These are phyloP conservation scores for Porcisia hertigi DNA, from an alignment of 208 protist species.

Conservation along the genomic window DNA sequence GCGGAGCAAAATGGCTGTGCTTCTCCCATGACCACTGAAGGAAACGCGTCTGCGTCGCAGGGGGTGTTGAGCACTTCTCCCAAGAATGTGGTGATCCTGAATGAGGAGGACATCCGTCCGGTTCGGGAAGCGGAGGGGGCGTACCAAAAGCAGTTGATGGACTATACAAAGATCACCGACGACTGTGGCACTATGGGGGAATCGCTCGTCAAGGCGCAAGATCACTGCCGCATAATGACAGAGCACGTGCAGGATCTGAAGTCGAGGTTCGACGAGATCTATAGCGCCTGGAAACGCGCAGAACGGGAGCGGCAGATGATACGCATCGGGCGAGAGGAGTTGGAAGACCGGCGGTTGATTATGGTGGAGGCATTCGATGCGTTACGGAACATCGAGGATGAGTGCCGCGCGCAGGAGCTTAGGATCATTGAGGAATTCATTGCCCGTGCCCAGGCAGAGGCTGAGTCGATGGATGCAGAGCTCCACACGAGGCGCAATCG, in stretches of 20 bases:
- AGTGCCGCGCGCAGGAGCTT: conserved; percentile 41
- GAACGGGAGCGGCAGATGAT: conserved; percentile 28
- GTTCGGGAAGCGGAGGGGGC: conserved; percentile 47
- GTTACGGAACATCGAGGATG: conserved; percentile 20
- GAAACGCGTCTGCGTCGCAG: background rate
- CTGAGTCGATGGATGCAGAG: conserved; percentile 23
- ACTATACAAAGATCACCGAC: conserved; percentile 15
- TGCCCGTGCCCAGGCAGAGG: conserved; percentile 23
- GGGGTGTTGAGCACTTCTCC: background rate
- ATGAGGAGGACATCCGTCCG: conserved; percentile 38
- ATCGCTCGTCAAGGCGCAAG: conserved; percentile 22
- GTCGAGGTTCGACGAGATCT: conserved; percentile 36
- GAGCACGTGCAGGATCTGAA: conserved; percentile 45
- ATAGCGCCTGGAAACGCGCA: conserved; percentile 15
- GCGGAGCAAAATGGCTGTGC: conserved; percentile 2
- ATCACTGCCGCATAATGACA: conserved; percentile 43
- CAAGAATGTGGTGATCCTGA: conserved; percentile 32
- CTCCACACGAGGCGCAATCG: conserved; percentile 33
- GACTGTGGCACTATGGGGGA: conserved; percentile 33
- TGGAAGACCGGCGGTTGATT: conserved; percentile 31
- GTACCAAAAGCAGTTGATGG: conserved; percentile 29
- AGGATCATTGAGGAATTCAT: conserved; percentile 43
- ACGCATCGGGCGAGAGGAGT: conserved; percentile 30
- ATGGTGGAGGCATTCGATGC: conserved; percentile 17
- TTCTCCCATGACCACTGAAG: background rate